Evolutionary conservation across 306 rosid species (phyloP).

Genomic region (Cicer judaicum): DNA sequence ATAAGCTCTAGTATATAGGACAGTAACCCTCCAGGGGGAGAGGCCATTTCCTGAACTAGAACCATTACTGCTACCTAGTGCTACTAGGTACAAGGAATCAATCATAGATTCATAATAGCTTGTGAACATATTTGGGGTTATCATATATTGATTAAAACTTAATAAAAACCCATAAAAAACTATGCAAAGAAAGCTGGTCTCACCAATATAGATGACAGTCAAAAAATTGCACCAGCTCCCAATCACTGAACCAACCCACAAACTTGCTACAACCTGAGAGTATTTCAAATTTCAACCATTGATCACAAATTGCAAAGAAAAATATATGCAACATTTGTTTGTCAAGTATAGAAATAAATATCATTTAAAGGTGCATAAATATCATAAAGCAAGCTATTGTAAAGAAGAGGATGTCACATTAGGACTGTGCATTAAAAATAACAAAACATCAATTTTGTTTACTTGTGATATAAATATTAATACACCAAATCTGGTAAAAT

Average conservation of each 20-base stretch:
- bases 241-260: slow-evolving; percentile 74
- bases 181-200: slow-evolving; percentile 35
- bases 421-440: slow-evolving; percentile 13
- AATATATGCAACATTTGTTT: slow-evolving; percentile 27
- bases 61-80: not conserved
- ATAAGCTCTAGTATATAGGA: not conserved
- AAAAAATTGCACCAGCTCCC: slow-evolving; percentile 93
- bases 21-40: not conserved
- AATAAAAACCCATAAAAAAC: slow-evolving; percentile 21
- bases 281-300: slow-evolving; percentile 32
- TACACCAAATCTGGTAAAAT: slow-evolving; percentile 10
- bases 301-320: slow-evolving; percentile 37
- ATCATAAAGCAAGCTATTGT: slow-evolving; percentile 13
- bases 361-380: slow-evolving; percentile 32
- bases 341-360: not conserved
- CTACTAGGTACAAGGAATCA: slow-evolving; percentile 1
- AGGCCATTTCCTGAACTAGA: not conserved
- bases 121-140: not conserved
- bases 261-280: slow-evolving; percentile 65
- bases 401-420: not conserved
- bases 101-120: not conserved
- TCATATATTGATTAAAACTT: not conserved
- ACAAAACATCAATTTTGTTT: not conserved
- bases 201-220: slow-evolving; percentile 81
- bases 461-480: not conserved